phyloP scores from a whole-genome alignment of 2,329 filamentous ascomycete genomes.

The Lachnellula hyalina region DNA sequence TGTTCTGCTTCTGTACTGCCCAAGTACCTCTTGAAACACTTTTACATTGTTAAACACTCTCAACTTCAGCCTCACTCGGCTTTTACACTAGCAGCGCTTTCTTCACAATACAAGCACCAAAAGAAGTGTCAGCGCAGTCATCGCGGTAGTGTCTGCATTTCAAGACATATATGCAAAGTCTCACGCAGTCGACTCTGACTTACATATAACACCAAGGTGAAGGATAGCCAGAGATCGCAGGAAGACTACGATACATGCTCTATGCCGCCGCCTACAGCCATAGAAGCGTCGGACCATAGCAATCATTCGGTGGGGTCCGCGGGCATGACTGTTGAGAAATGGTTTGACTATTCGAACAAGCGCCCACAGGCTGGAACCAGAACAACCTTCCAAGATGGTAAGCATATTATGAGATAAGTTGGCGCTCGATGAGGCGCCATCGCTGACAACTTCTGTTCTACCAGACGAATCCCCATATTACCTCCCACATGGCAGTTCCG shows the following conservation, averaged over 20 bases:
- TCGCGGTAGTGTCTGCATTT: no score
- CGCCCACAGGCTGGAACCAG: slow-evolving; percentile 10
- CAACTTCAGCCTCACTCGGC: no score
- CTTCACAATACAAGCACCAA: no score
- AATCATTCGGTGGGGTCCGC: slow-evolving; percentile 11
- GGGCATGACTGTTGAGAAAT: slow-evolving; percentile 16
- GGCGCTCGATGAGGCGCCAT: background rate
- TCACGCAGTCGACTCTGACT: no score
- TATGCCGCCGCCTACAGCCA: background rate
- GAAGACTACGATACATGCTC: background rate
- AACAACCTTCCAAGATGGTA: slow-evolving; percentile 21
- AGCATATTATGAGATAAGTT: slow-evolving; percentile 1
- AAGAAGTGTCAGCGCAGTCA: no score
- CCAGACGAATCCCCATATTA: slow-evolving; percentile 27
- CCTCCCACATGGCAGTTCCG: slow-evolving; percentile 16
- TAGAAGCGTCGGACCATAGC: slow-evolving; percentile 16
- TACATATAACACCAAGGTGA: background rate
- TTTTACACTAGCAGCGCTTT: no score
- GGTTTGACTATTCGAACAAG: slow-evolving; percentile 27
- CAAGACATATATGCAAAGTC: no score
- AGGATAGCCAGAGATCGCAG: background rate
- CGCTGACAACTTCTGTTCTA: background rate
- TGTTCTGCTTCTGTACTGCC: no score
- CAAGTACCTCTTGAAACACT: no score
- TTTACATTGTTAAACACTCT: no score